phyloP scores from a whole-genome alignment of 208 protist species.

The Trichomonas vaginalis region DNA sequence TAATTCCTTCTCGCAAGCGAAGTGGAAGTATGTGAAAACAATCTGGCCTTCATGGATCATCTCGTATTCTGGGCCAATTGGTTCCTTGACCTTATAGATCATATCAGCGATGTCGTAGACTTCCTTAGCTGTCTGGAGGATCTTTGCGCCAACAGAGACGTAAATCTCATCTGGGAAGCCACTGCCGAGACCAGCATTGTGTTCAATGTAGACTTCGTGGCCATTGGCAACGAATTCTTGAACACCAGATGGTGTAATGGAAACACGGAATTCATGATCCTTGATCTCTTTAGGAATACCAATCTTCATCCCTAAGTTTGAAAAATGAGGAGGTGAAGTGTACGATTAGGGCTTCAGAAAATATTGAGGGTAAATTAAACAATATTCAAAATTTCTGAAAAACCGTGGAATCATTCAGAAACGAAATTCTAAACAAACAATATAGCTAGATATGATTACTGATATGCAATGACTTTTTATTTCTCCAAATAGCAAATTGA shows the following conservation, averaged over 20 bases:
- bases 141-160: not conserved
- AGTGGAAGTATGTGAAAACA: constrained; percentile 17
- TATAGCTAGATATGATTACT: no score
- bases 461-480: no score
- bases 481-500: no score
- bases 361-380: no score
- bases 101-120: constrained; percentile 14
- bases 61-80: not conserved
- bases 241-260: not conserved
- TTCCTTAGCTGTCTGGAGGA: not conserved
- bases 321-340: no score
- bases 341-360: no score
- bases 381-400: no score
- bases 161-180: not conserved
- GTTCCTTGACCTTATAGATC: constrained; percentile 13
- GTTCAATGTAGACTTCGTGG: not conserved
- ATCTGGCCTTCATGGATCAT: constrained; percentile 5
- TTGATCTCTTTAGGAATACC: not conserved
- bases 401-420: no score
- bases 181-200: not conserved
- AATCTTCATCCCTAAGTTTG: not conserved
- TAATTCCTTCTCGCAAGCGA: not conserved
- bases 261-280: not conserved
- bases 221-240: not conserved
- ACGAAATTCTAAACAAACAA: no score